Evolutionary conservation across 2,329 filamentous ascomycete genomes (phyloP), one percentile per base, ranked within the genome.

Genomic region (Diaporthe aspalathi): DNA sequence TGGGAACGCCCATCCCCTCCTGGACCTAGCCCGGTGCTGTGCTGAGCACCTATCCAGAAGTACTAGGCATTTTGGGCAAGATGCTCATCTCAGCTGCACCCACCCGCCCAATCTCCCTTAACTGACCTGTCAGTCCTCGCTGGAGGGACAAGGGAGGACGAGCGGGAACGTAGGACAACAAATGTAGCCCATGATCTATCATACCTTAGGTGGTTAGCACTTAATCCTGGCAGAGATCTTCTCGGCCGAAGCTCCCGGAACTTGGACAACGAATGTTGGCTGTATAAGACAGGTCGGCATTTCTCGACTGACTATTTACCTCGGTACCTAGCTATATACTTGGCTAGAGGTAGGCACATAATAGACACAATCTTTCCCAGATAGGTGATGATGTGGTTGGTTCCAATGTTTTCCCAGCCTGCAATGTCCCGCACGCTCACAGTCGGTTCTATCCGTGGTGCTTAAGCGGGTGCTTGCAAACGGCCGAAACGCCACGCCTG

Each of bases 211-310:
- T 43, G 8, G 29, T 9, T 8, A 27, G 29, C 27, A n/a, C 29
- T 45, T 47, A 24, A n/a, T 45, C 7, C 5, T n/a, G n/a, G n/a
- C n/a, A n/a, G n/a, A n/a, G n/a, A 17, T 11, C 1, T 22, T 68
- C 66, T 68, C 66, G 66, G 66, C 66, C 66, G 52, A 68, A 57
- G 27, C 35, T 38, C 40, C 52, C 32, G 52, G 66, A 27, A 29
- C 22, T n/a, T 57, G 38, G 29, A 27, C 43, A 60, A 49, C n/a
- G 22, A 24, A 24, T 50, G 27, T 68, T 68, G 66, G 38, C 20
- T 38, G 20, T 45, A 65, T 24, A 43, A 5, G 22, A n/a, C 20
- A 63, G 6, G 40, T 22, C 47, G 38, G 40, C 52, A 22, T 35
- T 35, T 54, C 47, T 50, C n/a, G 14, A 50, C n/a, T n/a, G 12